phyloP scores from a whole-genome alignment of 768 basidiomycete genomes.

The Mycena venus region DNA sequence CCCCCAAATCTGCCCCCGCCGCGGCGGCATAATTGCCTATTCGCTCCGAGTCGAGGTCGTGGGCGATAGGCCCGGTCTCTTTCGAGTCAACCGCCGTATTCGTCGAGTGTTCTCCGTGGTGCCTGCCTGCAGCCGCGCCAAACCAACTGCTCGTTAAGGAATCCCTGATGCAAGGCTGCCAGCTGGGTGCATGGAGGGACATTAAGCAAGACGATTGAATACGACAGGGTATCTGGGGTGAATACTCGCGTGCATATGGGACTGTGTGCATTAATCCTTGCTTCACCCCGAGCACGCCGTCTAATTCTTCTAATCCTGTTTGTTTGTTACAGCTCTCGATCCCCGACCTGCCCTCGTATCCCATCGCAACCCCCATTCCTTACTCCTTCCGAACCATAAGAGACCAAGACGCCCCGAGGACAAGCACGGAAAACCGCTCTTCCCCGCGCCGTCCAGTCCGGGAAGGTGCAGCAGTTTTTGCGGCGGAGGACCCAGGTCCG shows the following conservation, averaged over 20 bases:
- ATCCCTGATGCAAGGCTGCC: slow-evolving; percentile 13
- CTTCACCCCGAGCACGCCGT: neutral
- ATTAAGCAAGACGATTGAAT: neutral
- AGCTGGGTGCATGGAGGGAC: neutral
- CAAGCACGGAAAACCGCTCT: slow-evolving; percentile 17
- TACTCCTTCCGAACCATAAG: slow-evolving; percentile 3
- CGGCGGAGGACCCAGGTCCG: neutral
- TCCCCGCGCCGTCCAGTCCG: slow-evolving; percentile 2
- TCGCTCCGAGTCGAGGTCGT: slow-evolving; percentile 24
- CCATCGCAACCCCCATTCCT: slow-evolving; percentile 12
- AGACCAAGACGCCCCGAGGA: slow-evolving; percentile 19
- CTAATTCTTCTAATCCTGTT: neutral
- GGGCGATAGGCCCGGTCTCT: slow-evolving; percentile 9
- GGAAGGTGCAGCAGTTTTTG: neutral
- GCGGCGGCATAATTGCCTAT: neutral
- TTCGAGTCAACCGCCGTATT: slow-evolving; percentile 13
- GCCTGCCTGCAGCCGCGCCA: neutral
- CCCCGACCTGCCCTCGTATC: slow-evolving; percentile 3
- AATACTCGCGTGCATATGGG: neutral
- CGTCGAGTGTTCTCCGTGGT: slow-evolving; percentile 4
- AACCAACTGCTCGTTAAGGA: neutral
- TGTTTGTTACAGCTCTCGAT: neutral
- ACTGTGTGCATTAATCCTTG: neutral
- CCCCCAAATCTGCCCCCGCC: neutral
- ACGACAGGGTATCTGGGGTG: slow-evolving; percentile 15